These are phyloP conservation scores for Saccharomycopsis lassenensis DNA, from an alignment of 805 yeast species.

Conservation along the genomic window DNA sequence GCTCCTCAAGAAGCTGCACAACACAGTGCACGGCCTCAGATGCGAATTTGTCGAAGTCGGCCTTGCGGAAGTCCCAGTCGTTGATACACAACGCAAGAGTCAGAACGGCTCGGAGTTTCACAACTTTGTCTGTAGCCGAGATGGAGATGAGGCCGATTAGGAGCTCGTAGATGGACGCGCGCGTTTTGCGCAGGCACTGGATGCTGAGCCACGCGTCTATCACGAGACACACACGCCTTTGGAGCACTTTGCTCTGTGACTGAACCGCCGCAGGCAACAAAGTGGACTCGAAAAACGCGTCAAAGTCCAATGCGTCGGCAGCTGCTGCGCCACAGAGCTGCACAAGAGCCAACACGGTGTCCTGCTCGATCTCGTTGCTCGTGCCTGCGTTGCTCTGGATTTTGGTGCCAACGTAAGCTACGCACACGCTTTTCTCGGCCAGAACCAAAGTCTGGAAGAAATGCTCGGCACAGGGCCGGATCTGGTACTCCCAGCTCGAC, in stretches of 20 bases:
- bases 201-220: slow-evolving; percentile 74
- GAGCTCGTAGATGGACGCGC: slow-evolving; percentile 48
- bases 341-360: slow-evolving; percentile 72
- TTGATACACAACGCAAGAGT: slow-evolving; percentile 60
- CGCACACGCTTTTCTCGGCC: slow-evolving; percentile 46
- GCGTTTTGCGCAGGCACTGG: slow-evolving; percentile 47
- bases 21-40: too few species aligned
- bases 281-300: slow-evolving; percentile 43
- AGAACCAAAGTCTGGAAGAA: slow-evolving; percentile 66
- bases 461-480: slow-evolving; percentile 80
- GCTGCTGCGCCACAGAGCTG: slow-evolving; percentile 65
- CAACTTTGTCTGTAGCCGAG: slow-evolving; percentile 60
- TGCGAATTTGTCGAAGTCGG: slow-evolving; percentile 55
- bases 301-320: slow-evolving; percentile 56
- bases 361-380: slow-evolving; percentile 43
- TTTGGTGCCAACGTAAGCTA: slow-evolving; percentile 46
- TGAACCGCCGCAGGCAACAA: slow-evolving; percentile 48
- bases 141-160: slow-evolving; percentile 37
- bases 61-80: slow-evolving; percentile 77
- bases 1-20: too few species aligned
- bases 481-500: slow-evolving; percentile 71
- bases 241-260: slow-evolving; percentile 37
- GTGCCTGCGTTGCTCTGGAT: too few species aligned
- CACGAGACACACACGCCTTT: slow-evolving; percentile 67
- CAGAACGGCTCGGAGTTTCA: slow-evolving; percentile 61